These are phyloP conservation scores for Berberis vulgaris DNA, from an alignment of 164 flowering plant genomes.

Conservation along the genomic window DNA sequence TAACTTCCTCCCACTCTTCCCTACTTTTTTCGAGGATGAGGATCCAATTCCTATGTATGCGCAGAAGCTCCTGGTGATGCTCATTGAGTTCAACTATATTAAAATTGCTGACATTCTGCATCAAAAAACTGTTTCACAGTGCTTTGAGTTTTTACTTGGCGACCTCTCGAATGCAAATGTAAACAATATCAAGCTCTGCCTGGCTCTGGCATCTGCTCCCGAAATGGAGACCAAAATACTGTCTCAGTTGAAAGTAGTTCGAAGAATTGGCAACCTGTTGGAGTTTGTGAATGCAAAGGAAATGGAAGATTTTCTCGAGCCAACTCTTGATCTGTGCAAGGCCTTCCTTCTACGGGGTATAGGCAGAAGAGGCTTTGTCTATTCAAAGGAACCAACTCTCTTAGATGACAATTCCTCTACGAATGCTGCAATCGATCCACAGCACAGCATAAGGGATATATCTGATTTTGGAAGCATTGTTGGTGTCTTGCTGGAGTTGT, in stretches of 20 bases:
- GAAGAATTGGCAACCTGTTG: conserved; percentile 75
- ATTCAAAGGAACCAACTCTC: conserved; percentile 56
- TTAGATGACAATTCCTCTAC: conserved; percentile 27
- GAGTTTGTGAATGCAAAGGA: conserved; percentile 77
- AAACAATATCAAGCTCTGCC: conserved; percentile 69
- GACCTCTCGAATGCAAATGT: conserved; percentile 82
- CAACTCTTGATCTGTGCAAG: conserved; percentile 69
- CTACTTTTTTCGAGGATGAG: conserved; percentile 76
- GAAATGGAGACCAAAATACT: conserved; percentile 77
- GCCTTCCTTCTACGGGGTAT: conserved; percentile 66
- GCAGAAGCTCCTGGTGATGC: conserved; percentile 93
- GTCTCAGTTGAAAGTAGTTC: conserved; percentile 73
- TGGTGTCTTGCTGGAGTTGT: conserved; percentile 64
- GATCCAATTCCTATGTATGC: conserved; percentile 96
- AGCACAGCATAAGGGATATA: conserved; percentile 61
- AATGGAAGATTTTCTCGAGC: conserved; percentile 92
- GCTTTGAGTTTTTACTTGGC: conserved; percentile 85
- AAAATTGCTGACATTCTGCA: conserved; percentile 70
- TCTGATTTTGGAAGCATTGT: conserved; percentile 61
- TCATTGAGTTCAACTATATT: conserved; percentile 67
- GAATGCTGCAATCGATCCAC: conserved; percentile 27
- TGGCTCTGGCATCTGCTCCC: conserved; percentile 81
- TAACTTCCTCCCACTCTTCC: conserved; percentile 86
- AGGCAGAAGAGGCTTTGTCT: conserved; percentile 30
- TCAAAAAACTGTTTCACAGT: conserved; percentile 62